A percentile compares a stretch with the other conserved stretches of the same genome.
These are phyloP conservation scores for Zasmidium cellare DNA, from an alignment of 2,329 filamentous ascomycete genomes.

Conservation along the genomic window DNA sequence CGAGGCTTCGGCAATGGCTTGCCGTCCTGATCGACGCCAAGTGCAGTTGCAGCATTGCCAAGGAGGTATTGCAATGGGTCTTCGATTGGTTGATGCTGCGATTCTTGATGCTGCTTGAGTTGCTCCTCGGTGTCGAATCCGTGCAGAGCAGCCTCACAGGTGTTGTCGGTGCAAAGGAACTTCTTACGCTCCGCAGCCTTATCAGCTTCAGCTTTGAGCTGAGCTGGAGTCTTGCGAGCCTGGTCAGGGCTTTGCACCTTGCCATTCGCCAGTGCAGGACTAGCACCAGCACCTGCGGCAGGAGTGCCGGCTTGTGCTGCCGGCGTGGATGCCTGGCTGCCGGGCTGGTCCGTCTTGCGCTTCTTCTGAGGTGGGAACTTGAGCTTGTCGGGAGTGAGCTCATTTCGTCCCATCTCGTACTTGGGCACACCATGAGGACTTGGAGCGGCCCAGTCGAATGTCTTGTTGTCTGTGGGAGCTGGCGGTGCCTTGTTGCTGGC, in stretches of 20 bases:
- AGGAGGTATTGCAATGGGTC: constrained; percentile 59
- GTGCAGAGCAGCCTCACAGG: constrained; percentile 54
- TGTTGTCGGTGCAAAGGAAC: constrained; percentile 55
- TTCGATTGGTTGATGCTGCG: constrained; percentile 54
- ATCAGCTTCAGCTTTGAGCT: constrained; percentile 43
- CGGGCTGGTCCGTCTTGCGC: constrained; percentile 47
- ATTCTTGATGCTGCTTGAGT: constrained; percentile 55
- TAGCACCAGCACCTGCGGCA: constrained; percentile 35
- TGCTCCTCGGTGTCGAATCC: constrained; percentile 51
- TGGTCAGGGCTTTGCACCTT: constrained; percentile 46
- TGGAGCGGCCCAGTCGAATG: constrained; percentile 32
- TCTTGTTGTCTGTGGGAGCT: constrained; percentile 36
- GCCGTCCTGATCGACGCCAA: constrained; percentile 51
- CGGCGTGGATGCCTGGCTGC: constrained; percentile 43
- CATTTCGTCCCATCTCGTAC: constrained; percentile 51
- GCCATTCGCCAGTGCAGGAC: constrained; percentile 37
- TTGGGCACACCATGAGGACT: constrained; percentile 58
- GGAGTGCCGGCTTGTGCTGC: constrained; percentile 36
- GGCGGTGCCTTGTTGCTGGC: constrained; percentile 29
- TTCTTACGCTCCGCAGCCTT: constrained; percentile 43
- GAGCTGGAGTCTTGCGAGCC: constrained; percentile 41
- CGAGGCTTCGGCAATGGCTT: constrained; percentile 20
- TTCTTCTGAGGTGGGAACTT: constrained; percentile 60
- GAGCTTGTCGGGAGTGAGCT: constrained; percentile 58
- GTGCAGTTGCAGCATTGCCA: constrained; percentile 45